A percentile compares a stretch with the other conserved stretches of the same genome.
Conservation (phyloP, 2,329 filamentous ascomycete species). For the Nectriaceae sp. region DNA sequence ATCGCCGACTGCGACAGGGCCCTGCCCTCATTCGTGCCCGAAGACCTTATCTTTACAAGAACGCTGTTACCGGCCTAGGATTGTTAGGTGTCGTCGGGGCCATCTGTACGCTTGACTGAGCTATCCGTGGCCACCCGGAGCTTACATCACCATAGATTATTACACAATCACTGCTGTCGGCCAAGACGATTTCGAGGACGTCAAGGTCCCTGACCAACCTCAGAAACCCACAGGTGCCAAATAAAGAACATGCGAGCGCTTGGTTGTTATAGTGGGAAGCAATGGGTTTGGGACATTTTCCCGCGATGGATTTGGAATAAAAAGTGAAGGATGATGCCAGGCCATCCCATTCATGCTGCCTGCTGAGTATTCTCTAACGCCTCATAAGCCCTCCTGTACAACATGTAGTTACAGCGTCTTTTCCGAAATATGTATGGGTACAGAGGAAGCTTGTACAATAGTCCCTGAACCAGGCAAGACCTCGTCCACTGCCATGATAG, state of each 20-base stretch:
- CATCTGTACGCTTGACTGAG: slow-evolving; percentile 74
- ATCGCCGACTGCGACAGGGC: slow-evolving; percentile 80
- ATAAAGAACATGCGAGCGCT: slow-evolving; percentile 17
- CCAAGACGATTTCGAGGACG: slow-evolving; percentile 96
- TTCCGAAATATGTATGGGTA: slow-evolving; percentile 22
- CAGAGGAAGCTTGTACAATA: slow-evolving; percentile 25
- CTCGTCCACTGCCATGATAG: slow-evolving; percentile 12
- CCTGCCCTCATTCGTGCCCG: slow-evolving; percentile 89
- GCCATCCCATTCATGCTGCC: slow-evolving; percentile 19
- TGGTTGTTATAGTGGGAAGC: background rate
- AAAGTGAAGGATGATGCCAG: slow-evolving; percentile 13
- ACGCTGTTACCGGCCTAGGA: slow-evolving; percentile 76
- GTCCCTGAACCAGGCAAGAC: slow-evolving; percentile 16
- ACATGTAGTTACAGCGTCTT: slow-evolving; percentile 22
- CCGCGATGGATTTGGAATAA: background rate
- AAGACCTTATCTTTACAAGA: slow-evolving; percentile 89
- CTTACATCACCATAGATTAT: slow-evolving; percentile 43
- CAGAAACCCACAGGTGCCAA: slow-evolving; percentile 45
- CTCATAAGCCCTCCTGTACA: slow-evolving; percentile 21
- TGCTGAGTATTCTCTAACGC: slow-evolving; percentile 18
- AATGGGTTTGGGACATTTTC: slow-evolving; percentile 1
- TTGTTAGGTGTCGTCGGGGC: slow-evolving; percentile 75
- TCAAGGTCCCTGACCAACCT: slow-evolving; percentile 80
- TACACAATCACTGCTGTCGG: slow-evolving; percentile 80
- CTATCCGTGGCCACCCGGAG: slow-evolving; percentile 15